These are phyloP conservation scores for Leccinum subgranulosum DNA, from an alignment of 768 basidiomycete species.

Conservation along the genomic window DNA sequence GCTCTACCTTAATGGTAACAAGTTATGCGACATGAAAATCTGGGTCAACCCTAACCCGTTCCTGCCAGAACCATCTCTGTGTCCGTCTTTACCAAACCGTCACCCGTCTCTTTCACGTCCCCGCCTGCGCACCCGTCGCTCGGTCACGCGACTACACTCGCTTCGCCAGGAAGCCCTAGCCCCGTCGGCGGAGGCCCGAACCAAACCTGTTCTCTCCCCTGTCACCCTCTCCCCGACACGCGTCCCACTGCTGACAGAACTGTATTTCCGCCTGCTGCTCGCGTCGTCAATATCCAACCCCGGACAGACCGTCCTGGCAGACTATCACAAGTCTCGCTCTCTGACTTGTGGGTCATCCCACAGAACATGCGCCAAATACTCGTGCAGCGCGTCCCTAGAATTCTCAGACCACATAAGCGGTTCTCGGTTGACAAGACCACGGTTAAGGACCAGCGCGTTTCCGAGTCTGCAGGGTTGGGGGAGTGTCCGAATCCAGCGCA, in stretches of 20 bases:
- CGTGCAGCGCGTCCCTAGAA: slow-evolving; percentile 26
- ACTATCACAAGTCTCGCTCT: neutral
- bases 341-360: slow-evolving; percentile 7
- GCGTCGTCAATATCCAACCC: too few species aligned
- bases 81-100: too few species aligned
- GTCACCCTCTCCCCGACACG: too few species aligned
- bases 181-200: neutral
- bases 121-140: too few species aligned
- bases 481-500: slow-evolving; percentile 45
- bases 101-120: slow-evolving; percentile 8
- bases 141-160: neutral
- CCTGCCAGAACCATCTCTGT: slow-evolving; percentile 27
- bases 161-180: neutral
- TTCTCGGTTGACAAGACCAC: slow-evolving; percentile 8
- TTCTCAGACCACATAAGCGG: slow-evolving; percentile 26
- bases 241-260: too few species aligned
- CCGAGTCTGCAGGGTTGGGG: slow-evolving; percentile 35
- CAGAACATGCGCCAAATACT: slow-evolving; percentile 22
- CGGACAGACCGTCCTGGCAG: too few species aligned
- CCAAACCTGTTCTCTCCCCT: neutral
- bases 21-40: slow-evolving; percentile 52
- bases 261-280: too few species aligned
- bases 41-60: slow-evolving; percentile 61
- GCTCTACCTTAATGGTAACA: slow-evolving; percentile 55
- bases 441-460: neutral